Evolutionary conservation across 164 flowering plant genomes (phyloP).

Genomic region (Vitis rotundifolia): DNA sequence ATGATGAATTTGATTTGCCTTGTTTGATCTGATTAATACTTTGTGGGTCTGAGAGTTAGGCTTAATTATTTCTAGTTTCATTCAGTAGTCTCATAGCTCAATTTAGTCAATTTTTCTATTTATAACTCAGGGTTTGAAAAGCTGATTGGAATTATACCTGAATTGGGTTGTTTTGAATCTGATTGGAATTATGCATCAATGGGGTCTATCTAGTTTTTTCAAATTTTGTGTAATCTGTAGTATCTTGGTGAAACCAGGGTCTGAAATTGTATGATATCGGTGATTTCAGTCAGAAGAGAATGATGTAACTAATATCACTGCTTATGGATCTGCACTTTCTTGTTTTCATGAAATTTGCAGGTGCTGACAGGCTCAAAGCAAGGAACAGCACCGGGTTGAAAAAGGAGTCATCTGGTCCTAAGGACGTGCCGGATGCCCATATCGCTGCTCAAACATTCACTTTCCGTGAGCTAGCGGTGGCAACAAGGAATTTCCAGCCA

Average conservation of each 20-base stretch:
- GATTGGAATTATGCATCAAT: background rate
- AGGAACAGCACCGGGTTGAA: conserved; percentile 41
- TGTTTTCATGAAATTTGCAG: conserved; percentile 28
- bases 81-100: background rate
- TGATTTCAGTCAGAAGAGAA: background rate
- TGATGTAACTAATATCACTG: too few relatives aligned
- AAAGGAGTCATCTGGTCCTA: conserved; percentile 32
- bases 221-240: background rate
- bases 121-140: background rate
- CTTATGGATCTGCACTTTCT: background rate
- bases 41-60: background rate
- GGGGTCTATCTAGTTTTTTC: background rate
- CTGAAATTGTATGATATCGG: conserved; percentile 1
- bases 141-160: too few relatives aligned
- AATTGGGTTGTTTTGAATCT: background rate
- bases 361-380: conserved; percentile 47
- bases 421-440: conserved; percentile 38
- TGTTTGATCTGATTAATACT: conserved; percentile 14
- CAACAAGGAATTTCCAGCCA: conserved; percentile 61
- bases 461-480: conserved; percentile 69
- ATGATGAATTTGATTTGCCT: conserved; percentile 3
- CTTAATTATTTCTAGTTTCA: background rate
- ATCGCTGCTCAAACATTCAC: conserved; percentile 66
- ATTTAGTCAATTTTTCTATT: background rate
- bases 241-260: background rate